phyloP scores from a whole-genome alignment of 2,329 filamentous ascomycete species.

The Coleophoma cylindrospora region DNA sequence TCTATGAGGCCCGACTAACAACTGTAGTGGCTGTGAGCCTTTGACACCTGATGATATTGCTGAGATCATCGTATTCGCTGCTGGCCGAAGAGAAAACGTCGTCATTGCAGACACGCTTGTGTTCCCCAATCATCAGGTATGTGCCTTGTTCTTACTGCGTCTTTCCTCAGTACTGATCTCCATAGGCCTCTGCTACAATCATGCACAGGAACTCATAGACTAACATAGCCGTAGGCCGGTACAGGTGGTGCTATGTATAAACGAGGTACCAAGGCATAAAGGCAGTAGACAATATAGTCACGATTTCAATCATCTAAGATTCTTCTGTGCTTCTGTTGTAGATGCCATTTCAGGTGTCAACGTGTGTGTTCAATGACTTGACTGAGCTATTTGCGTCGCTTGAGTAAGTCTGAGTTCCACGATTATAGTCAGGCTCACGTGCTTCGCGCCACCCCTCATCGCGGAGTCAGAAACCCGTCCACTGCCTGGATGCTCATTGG shows the following conservation, averaged over 20 bases:
- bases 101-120: slow-evolving; percentile 84
- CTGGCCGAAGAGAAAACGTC: slow-evolving; percentile 81
- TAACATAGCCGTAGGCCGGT: slow-evolving; percentile 21
- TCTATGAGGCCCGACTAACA: slow-evolving; percentile 6
- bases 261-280: slow-evolving; percentile 2
- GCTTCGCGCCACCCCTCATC: no score
- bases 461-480: no score
- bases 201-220: slow-evolving; percentile 35
- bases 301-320: no score
- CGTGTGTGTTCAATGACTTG: no score
- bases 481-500: no score
- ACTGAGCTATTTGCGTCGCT: no score
- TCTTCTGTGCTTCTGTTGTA: no score
- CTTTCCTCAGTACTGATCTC: slow-evolving; percentile 23
- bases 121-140: slow-evolving; percentile 85
- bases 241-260: slow-evolving; percentile 24
- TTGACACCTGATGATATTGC: slow-evolving; percentile 88
- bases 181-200: slow-evolving; percentile 33
- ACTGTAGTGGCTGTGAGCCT: slow-evolving; percentile 64
- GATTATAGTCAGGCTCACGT: no score
- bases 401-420: no score
- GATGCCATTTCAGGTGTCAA: no score
- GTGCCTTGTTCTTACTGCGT: slow-evolving; percentile 13
- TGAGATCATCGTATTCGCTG: slow-evolving; percentile 82
- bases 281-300: no score